phyloP scores from a whole-genome alignment of 257 asterid species.

The Salvia rosmarinus region DNA sequence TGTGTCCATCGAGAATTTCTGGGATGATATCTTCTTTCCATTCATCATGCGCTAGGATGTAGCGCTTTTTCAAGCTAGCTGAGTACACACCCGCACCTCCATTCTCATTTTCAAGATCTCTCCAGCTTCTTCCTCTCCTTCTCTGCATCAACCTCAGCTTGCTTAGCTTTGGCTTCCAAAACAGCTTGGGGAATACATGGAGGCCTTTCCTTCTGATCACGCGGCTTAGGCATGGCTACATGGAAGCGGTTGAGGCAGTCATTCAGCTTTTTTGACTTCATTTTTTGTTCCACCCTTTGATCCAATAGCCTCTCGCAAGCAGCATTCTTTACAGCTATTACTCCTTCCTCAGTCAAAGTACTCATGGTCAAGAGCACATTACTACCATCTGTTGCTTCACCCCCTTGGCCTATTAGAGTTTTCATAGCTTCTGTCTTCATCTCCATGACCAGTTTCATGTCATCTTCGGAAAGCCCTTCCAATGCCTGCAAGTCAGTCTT shows the following conservation, averaged over 20 bases:
- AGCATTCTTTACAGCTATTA: slow-evolving; percentile 82
- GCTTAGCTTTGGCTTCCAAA: slow-evolving; percentile 72
- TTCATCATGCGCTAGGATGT: slow-evolving; percentile 76
- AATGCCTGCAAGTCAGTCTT: slow-evolving; percentile 91
- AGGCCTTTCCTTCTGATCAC: slow-evolving; percentile 88
- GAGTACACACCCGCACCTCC: slow-evolving; percentile 99
- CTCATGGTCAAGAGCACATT: slow-evolving; percentile 91
- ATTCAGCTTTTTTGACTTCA: slow-evolving; percentile 85
- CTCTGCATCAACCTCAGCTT: slow-evolving; percentile 58
- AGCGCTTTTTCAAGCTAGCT: slow-evolving; percentile 85
- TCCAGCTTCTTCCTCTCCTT: slow-evolving; percentile 76
- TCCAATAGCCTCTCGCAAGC: slow-evolving; percentile 91
- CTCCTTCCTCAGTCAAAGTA: slow-evolving; percentile 91
- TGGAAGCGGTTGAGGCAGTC: slow-evolving; percentile 93
- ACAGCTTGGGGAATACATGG: slow-evolving; percentile 82
- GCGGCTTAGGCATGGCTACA: slow-evolving; percentile 89
- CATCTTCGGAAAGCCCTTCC: slow-evolving; percentile 79
- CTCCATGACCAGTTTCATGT: slow-evolving; percentile 78
- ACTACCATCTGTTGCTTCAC: slow-evolving; percentile 66
- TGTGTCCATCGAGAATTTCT: slow-evolving; percentile 92
- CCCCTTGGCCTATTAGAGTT: slow-evolving; percentile 87
- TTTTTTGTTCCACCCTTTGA: slow-evolving; percentile 89
- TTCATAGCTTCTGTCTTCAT: slow-evolving; percentile 94
- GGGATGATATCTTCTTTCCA: slow-evolving; percentile 94
- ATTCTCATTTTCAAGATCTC: slow-evolving; percentile 89